Conservation (phyloP, 129 eudicot genomes). For the Centrapalus pauciflorus region DNA sequence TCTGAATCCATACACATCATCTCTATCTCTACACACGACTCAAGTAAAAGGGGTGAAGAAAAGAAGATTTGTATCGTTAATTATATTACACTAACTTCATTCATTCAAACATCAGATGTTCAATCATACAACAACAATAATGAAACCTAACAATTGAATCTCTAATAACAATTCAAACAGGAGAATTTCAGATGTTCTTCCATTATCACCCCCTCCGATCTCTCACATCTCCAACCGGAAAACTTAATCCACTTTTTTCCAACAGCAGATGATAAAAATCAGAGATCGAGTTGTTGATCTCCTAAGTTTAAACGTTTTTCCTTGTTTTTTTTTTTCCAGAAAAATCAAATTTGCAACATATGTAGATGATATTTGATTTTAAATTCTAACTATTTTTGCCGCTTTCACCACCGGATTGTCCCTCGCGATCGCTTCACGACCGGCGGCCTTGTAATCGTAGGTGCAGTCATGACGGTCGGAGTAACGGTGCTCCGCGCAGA, state of each 20-base stretch:
- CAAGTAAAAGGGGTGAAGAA: too few relatives aligned
- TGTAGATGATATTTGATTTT: background rate
- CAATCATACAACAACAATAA: background rate
- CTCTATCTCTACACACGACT: too few relatives aligned
- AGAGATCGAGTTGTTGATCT: slow-evolving; percentile 15
- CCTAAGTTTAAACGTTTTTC: background rate
- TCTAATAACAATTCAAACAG: slow-evolving; percentile 9
- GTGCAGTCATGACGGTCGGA: slow-evolving; percentile 82
- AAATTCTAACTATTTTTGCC: slow-evolving; percentile 62
- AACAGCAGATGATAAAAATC: background rate
- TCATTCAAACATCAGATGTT: slow-evolving; percentile 2
- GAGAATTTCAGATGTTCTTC: slow-evolving; percentile 5
- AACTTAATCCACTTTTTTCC: slow-evolving; percentile 3
- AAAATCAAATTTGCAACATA: slow-evolving; percentile 13
- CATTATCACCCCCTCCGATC: background rate
- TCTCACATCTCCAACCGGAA: background rate
- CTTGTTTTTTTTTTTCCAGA: too few relatives aligned
- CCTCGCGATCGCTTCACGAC: slow-evolving; percentile 68
- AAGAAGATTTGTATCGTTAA: slow-evolving; percentile 11
- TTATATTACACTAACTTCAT: slow-evolving; percentile 13
- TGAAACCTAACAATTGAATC: slow-evolving; percentile 20
- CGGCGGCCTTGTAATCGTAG: slow-evolving; percentile 64
- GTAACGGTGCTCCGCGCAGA: slow-evolving; percentile 66
- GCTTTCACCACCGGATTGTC: slow-evolving; percentile 91
- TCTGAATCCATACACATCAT: background rate